Percentiles rank a stretch among this genome's conserved stretches.
Evolutionary conservation across 208 protist species (phyloP).

Genomic region (Wallacemonas sp.): DNA sequence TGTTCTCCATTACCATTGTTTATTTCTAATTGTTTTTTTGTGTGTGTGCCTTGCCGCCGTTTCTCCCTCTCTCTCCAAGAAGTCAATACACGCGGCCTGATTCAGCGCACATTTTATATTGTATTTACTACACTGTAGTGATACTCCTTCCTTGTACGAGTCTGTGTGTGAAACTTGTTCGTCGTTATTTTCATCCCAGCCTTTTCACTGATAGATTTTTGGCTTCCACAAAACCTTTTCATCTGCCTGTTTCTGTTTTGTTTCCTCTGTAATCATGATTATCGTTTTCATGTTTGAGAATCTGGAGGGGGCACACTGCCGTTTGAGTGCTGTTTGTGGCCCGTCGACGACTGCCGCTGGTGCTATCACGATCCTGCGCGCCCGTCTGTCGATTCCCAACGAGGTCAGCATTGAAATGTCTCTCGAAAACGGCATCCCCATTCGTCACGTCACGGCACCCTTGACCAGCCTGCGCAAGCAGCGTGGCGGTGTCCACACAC

Average conservation of each 20-base stretch:
- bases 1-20: too few relatives aligned
- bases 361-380: slow-evolving; percentile 35
- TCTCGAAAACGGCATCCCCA: slow-evolving; percentile 36
- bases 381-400: slow-evolving; percentile 30
- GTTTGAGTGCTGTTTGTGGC: slow-evolving; percentile 25
- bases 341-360: slow-evolving; percentile 42
- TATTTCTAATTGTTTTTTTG: too few relatives aligned
- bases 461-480: slow-evolving; percentile 51
- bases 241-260: slow-evolving; percentile 11
- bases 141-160: too few relatives aligned
- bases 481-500: slow-evolving; percentile 25
- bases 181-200: neutral
- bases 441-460: slow-evolving; percentile 38
- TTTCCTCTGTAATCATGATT: slow-evolving; percentile 31
- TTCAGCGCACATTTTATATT: too few relatives aligned
- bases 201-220: neutral
- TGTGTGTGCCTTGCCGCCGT: too few relatives aligned
- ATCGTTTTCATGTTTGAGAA: slow-evolving; percentile 37
- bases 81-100: too few relatives aligned
- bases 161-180: neutral
- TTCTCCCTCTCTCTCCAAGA: too few relatives aligned
- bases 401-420: slow-evolving; percentile 35
- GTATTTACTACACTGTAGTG: too few relatives aligned
- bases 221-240: too few relatives aligned
- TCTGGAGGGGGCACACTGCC: slow-evolving; percentile 13